Base-by-base conservation (phyloP, 2,329 filamentous ascomycete genomes). In the Pseudocercospora cruenta region DNA sequence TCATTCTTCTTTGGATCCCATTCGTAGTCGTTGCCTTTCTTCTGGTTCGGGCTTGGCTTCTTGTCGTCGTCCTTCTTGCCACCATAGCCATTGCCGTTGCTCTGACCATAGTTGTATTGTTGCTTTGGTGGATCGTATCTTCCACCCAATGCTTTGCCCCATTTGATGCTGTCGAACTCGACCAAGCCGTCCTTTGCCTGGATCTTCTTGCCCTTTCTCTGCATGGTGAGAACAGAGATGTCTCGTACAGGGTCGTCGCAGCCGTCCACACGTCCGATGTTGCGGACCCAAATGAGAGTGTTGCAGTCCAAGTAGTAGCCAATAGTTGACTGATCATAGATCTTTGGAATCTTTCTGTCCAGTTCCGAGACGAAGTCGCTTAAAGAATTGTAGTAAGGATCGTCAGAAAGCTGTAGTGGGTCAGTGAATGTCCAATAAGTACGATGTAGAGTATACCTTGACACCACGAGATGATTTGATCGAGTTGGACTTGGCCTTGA, bases 291-390 rank as follows among this genome's bases (percentile, higher is more conserved):
- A 10, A 55, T 10, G 16, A 55, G 51, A 12, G 51, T 55, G 26
- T 55, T 55, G 51, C 51, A 55, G 51, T 55, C 51, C 22, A 55
- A 3, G 14, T 55, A 55, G 26, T 28, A 55, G 16, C 51, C 51
- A 55, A 31, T 5, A 2, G 51, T 55, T 26, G 51, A 55, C 26
- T 28, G 26, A 19, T 31, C 51, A 16, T 26, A 55, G 26, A 55
- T 16, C 51, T 33, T 26, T 3, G 51, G 51, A 26, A 22, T 22
- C 24, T 26, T n/a, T 8, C 31, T 26, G 22, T 55, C 51, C 3
- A 55, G 51, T 2, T 28, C 26, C 26, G 10, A 3, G 5, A 55
- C 16, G 19, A 28, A 31, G 16, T 55, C 51, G 22, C 21, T 31
- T 26, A 26, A n/a, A 3, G 51, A 55, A 16, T n/a, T 28, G n/a